Evolutionary conservation across 805 yeast species (phyloP).

Genomic region (Ogataea paradorogensis): DNA sequence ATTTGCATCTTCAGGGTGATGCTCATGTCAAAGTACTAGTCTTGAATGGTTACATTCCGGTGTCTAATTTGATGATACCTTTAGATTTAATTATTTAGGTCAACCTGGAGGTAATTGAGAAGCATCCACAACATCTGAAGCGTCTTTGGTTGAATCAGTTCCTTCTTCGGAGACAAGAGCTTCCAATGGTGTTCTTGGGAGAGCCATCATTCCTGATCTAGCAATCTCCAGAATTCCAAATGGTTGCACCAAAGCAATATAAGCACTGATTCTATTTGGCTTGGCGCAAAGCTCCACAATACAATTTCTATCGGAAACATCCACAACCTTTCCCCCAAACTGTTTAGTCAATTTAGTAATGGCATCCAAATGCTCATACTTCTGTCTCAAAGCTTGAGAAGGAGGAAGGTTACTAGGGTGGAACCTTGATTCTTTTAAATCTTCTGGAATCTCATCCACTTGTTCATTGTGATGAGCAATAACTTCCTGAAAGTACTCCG

Average conservation of each 20-base stretch:
- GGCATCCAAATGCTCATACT: slow-evolving; percentile 83
- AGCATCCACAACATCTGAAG: slow-evolving; percentile 75
- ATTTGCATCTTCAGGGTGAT: slow-evolving; percentile 35
- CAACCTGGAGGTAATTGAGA: slow-evolving; percentile 95
- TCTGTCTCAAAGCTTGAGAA: slow-evolving; percentile 90
- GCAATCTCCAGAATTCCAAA: slow-evolving; percentile 96
- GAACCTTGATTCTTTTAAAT: slow-evolving; percentile 44
- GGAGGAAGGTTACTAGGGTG: slow-evolving; percentile 91
- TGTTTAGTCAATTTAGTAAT: slow-evolving; percentile 75
- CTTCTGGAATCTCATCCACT: slow-evolving; percentile 42
- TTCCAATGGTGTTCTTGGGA: slow-evolving; percentile 91
- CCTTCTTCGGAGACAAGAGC: slow-evolving; percentile 45
- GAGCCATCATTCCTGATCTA: slow-evolving; percentile 97
- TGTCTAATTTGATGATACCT: slow-evolving; percentile 31
- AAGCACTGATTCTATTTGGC: slow-evolving; percentile 84
- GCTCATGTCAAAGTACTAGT: slow-evolving; percentile 32
- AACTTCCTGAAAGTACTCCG: slow-evolving; percentile 96
- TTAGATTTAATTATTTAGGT: slow-evolving; percentile 26
- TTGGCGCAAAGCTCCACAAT: slow-evolving; percentile 92
- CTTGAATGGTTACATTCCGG: slow-evolving; percentile 34
- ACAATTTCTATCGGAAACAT: slow-evolving; percentile 89
- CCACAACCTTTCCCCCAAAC: slow-evolving; percentile 92
- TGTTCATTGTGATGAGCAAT: slow-evolving; percentile 74
- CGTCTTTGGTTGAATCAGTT: slow-evolving; percentile 48
- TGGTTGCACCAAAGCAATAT: slow-evolving; percentile 86